Percentiles rank a stretch among this genome's conserved stretches.
phyloP scores from a whole-genome alignment of 352 stramenopile genomes.

The Peronospora destructor region DNA sequence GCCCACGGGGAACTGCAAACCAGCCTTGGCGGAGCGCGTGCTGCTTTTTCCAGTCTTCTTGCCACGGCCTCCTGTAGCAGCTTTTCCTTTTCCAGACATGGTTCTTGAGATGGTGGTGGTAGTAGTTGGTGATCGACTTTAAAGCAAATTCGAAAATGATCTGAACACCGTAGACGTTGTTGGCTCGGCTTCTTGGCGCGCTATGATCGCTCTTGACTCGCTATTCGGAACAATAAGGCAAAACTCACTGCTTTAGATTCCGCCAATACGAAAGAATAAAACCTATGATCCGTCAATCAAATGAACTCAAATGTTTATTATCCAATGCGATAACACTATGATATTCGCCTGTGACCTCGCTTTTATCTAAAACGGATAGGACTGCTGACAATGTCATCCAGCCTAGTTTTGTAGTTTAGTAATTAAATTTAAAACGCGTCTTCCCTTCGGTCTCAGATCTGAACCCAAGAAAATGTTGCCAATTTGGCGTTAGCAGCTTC shows the following conservation, averaged over 20 bases:
- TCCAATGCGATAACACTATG: conserved; percentile 5
- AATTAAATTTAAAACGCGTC: background rate
- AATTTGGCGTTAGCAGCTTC: background rate
- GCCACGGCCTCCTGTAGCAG: conserved; percentile 57
- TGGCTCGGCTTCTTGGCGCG: background rate
- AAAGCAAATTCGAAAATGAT: conserved; percentile 38
- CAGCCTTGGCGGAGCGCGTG: conserved; percentile 84
- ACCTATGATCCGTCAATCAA: conserved; percentile 18
- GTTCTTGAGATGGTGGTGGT: conserved; percentile 28
- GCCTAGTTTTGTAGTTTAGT: background rate
- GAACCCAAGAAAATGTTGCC: background rate
- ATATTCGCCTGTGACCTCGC: conserved; percentile 18
- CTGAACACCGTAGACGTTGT: too few relatives aligned
- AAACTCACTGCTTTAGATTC: conserved; percentile 14
- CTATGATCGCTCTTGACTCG: conserved; percentile 4
- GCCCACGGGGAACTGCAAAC: conserved; percentile 93
- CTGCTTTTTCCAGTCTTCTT: conserved; percentile 60
- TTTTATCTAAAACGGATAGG: conserved; percentile 10
- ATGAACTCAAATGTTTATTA: background rate
- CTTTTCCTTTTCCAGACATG: conserved; percentile 79
- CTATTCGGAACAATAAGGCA: background rate
- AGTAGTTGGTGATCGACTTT: conserved; percentile 30
- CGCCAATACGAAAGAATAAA: conserved; percentile 7
- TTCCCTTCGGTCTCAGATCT: conserved; percentile 11
- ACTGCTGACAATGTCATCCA: background rate